These are phyloP conservation scores for Tolypocladium tundrense DNA, from an alignment of 2,329 filamentous ascomycete genomes.

Conservation along the genomic window DNA sequence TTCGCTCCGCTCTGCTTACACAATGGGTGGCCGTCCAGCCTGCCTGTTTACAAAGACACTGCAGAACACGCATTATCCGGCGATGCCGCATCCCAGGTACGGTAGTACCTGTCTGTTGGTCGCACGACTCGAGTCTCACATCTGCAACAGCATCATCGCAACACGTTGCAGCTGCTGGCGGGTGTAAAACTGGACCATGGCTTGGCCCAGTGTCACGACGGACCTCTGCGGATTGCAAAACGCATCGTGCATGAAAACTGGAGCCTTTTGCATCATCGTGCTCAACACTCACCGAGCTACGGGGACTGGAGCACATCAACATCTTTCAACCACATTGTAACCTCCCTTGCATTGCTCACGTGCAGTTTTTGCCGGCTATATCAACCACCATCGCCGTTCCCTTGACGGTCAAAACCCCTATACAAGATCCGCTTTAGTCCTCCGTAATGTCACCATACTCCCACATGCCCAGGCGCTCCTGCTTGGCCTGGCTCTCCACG, in stretches of 20 bases:
- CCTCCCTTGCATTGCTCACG: neutral
- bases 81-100: no score
- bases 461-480: constrained; percentile 79
- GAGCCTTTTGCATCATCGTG: neutral
- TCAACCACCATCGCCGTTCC: neutral
- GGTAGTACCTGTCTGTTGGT: no score
- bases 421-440: constrained; percentile 41
- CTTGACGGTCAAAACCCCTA: no score
- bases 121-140: neutral
- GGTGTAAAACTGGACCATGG: neutral
- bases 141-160: neutral
- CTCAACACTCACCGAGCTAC: neutral
- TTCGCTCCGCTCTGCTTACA: neutral
- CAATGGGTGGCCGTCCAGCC: neutral
- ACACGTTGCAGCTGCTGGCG: neutral
- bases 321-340: neutral
- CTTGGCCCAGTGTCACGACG: neutral
- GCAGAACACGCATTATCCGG: no score
- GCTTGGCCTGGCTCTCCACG: constrained; percentile 70
- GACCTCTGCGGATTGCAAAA: neutral
- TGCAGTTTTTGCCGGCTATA: neutral
- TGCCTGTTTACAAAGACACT: neutral
- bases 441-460: constrained; percentile 96
- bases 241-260: neutral
- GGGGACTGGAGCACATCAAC: neutral